A percentile compares a stretch with the other conserved stretches of the same genome.
Conservation (phyloP, 768 basidiomycete genomes). For the Lactifluus hygrophoroides region DNA sequence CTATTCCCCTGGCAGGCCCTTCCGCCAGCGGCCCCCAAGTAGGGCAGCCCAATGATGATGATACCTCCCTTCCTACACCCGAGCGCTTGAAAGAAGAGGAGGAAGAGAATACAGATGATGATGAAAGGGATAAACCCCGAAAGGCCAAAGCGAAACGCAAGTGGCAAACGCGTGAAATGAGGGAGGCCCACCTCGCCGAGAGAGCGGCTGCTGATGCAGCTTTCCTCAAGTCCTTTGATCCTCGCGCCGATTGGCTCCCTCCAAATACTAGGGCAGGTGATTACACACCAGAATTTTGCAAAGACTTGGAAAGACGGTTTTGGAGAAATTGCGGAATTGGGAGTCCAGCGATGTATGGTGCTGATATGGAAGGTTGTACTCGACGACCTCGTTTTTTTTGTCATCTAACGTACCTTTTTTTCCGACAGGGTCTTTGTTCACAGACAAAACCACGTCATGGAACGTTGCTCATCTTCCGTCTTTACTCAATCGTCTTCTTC, state of each 20-base stretch:
- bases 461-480: constrained; percentile 92
- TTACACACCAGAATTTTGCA: constrained; percentile 84
- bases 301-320: constrained; percentile 77
- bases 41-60: not conserved
- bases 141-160: constrained; percentile 34
- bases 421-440: constrained; percentile 53
- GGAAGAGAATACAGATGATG: constrained; percentile 15
- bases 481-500: constrained; percentile 71
- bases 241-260: constrained; percentile 72
- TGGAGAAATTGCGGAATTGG: constrained; percentile 90
- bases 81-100: constrained; percentile 21
- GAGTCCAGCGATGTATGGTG: constrained; percentile 95
- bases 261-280: constrained; percentile 60
- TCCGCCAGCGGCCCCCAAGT: not conserved
- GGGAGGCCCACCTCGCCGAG: constrained; percentile 42
- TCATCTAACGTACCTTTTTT: not conserved
- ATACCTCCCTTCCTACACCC: constrained; percentile 6
- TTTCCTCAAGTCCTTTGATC: constrained; percentile 69
- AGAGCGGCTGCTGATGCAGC: constrained; percentile 35
- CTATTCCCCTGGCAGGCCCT: not conserved
- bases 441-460: constrained; percentile 75
- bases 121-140: constrained; percentile 27
- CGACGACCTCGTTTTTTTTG: not conserved
- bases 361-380: constrained; percentile 79
- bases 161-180: constrained; percentile 33